Conservation (phyloP, 2,329 filamentous ascomycete species). For the Teratosphaeria nubilosa region DNA sequence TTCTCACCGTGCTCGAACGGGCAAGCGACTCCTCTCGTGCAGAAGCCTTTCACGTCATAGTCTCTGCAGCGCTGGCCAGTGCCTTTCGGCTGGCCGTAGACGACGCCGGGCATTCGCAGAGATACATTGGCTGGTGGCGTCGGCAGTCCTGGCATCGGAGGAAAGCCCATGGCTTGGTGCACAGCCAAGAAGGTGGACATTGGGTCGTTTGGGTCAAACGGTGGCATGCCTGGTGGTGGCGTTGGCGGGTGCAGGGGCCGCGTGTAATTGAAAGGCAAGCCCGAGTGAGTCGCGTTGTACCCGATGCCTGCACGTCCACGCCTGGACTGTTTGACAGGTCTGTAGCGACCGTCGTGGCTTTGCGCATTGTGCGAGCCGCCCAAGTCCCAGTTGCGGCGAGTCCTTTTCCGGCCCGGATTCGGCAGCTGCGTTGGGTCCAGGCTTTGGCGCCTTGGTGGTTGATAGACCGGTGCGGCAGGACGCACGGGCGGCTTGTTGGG, state of each 20-base stretch:
- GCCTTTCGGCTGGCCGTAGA: conserved; percentile 15
- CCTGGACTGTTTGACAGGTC: conserved; percentile 51
- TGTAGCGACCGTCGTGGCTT: conserved; percentile 28
- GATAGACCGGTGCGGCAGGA: conserved; percentile 8
- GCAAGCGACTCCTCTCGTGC: conserved; percentile 56
- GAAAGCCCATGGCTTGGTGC: conserved; percentile 45
- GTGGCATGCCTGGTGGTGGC: conserved; percentile 37
- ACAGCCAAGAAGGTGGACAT: conserved; percentile 53
- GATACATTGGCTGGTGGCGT: neutral
- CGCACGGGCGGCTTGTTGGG: conserved; percentile 16
- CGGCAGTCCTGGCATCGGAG: conserved; percentile 28
- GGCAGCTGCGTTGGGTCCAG: conserved; percentile 15
- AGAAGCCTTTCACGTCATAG: conserved; percentile 64
- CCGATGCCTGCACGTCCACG: conserved; percentile 38
- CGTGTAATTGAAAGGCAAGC: neutral
- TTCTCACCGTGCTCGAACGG: conserved; percentile 58
- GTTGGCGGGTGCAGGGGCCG: conserved; percentile 25
- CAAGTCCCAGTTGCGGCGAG: conserved; percentile 45
- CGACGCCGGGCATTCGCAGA: conserved; percentile 2
- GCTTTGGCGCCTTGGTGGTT: conserved; percentile 12
- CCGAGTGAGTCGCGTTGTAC: conserved; percentile 9
- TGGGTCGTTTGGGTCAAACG: conserved; percentile 50
- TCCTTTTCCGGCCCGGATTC: conserved; percentile 43
- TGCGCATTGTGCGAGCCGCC: conserved; percentile 31
- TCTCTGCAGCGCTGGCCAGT: conserved; percentile 50